phyloP scores from a whole-genome alignment of 2,329 filamentous ascomycete species.

The Mariannaea elegans region DNA sequence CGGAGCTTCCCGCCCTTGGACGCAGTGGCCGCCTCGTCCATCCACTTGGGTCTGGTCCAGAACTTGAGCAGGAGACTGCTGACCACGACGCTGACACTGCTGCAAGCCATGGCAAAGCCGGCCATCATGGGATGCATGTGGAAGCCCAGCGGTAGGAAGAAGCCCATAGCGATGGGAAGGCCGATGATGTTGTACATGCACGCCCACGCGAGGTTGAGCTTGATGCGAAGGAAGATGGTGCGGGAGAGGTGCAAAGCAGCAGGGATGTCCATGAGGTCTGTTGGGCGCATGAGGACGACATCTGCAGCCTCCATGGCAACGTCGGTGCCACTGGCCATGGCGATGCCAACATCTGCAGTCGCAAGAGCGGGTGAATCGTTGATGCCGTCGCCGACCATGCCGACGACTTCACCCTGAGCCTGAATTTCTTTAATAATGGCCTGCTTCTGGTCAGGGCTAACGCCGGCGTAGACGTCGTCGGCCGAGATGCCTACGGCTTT shows the following conservation, averaged over 20 bases:
- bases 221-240: conserved; percentile 90
- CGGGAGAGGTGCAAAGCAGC: conserved; percentile 83
- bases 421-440: conserved; percentile 83
- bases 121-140: conserved; percentile 94
- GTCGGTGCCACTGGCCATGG: conserved; percentile 90
- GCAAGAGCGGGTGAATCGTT: conserved; percentile 97
- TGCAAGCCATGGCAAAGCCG: conserved; percentile 91
- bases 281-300: conserved; percentile 92
- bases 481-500: conserved; percentile 80
- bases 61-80: conserved; percentile 86
- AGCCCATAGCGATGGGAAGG: conserved; percentile 94
- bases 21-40: conserved; percentile 76
- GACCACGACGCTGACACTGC: conserved; percentile 87
- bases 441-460: conserved; percentile 91
- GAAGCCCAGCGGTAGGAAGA: conserved; percentile 89
- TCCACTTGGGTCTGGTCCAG: conserved; percentile 87
- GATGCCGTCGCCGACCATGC: conserved; percentile 98
- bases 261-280: conserved; percentile 92
- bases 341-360: conserved; percentile 91
- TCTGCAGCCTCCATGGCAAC: conserved; percentile 98
- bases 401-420: conserved; percentile 77
- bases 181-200: conserved; percentile 93
- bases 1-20: conserved; percentile 57
- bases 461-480: conserved; percentile 83
- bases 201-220: conserved; percentile 91